phyloP scores from a whole-genome alignment of 345 rosid species.

The Aethionema arabicum region DNA sequence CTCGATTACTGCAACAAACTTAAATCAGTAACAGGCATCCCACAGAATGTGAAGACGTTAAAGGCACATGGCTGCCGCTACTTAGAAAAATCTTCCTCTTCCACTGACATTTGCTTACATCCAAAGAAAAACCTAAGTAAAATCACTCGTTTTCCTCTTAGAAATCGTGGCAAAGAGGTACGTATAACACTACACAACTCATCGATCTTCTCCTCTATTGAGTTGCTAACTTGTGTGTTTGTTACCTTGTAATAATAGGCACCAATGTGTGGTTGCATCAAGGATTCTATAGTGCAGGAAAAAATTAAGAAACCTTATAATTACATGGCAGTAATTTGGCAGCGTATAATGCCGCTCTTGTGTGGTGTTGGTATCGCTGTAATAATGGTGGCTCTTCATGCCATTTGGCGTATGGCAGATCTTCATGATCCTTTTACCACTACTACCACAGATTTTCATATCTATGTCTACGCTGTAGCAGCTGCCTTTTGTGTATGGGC shows the following conservation, averaged over 20 bases:
- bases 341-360: too few relatives aligned
- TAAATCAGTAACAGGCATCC: background rate
- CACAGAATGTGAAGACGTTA: background rate
- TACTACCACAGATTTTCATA: too few relatives aligned
- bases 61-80: background rate
- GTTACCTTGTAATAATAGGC: background rate
- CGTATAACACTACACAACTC: too few relatives aligned
- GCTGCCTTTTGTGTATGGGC: too few relatives aligned
- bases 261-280: background rate
- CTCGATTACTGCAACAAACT: constrained; percentile 10
- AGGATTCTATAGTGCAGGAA: too few relatives aligned
- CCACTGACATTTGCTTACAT: background rate
- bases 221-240: background rate
- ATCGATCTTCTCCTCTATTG: background rate
- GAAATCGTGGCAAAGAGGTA: background rate
- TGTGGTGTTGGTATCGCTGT: too few relatives aligned
- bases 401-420: too few relatives aligned
- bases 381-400: too few relatives aligned
- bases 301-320: too few relatives aligned
- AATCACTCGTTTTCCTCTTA: background rate
- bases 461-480: too few relatives aligned
- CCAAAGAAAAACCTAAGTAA: background rate
- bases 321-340: too few relatives aligned
- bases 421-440: too few relatives aligned
- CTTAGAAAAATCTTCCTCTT: background rate